phyloP scores from a whole-genome alignment of 2,329 filamentous ascomycete genomes.

The Talaromyces sp. region DNA sequence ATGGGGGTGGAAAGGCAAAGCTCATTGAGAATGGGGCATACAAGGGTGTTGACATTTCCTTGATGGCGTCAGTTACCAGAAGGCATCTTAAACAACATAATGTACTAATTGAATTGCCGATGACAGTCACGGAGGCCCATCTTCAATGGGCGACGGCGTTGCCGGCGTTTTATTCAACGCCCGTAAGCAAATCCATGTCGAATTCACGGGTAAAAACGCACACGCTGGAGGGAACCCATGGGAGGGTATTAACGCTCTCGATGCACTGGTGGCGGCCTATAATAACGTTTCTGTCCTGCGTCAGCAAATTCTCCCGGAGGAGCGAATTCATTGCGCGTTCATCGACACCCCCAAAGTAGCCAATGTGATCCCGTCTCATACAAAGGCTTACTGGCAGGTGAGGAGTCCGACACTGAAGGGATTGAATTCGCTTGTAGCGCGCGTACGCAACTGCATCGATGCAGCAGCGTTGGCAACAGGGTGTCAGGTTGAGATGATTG shows the following conservation, averaged over 20 bases:
- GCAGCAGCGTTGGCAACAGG: slow-evolving; percentile 32
- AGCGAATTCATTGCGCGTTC: slow-evolving; percentile 52
- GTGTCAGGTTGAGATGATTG: slow-evolving; percentile 25
- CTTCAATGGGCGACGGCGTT: slow-evolving; percentile 15
- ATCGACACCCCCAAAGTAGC: slow-evolving; percentile 48
- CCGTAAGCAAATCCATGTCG: slow-evolving; percentile 30
- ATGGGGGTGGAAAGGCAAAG: slow-evolving; percentile 23
- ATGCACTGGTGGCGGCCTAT: slow-evolving; percentile 48
- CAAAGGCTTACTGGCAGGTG: slow-evolving; percentile 42
- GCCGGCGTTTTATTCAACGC: slow-evolving; percentile 28
- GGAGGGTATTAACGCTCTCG: slow-evolving; percentile 56
- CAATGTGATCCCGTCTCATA: slow-evolving; percentile 53
- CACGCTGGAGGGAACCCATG: slow-evolving; percentile 55
- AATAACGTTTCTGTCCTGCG: slow-evolving; percentile 47
- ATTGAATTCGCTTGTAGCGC: slow-evolving; percentile 25
- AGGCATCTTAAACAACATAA: background rate
- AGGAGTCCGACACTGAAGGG: slow-evolving; percentile 40
- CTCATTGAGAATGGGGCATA: slow-evolving; percentile 36
- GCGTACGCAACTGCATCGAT: slow-evolving; percentile 29
- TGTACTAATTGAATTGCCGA: background rate
- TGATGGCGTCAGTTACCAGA: slow-evolving; percentile 22
- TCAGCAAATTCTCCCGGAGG: slow-evolving; percentile 51
- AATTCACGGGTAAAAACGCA: slow-evolving; percentile 46
- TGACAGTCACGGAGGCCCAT: slow-evolving; percentile 4
- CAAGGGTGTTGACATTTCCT: slow-evolving; percentile 20